Base-by-base conservation (phyloP, 495 filamentous ascomycete species). In the Xylaria bambusicola region DNA sequence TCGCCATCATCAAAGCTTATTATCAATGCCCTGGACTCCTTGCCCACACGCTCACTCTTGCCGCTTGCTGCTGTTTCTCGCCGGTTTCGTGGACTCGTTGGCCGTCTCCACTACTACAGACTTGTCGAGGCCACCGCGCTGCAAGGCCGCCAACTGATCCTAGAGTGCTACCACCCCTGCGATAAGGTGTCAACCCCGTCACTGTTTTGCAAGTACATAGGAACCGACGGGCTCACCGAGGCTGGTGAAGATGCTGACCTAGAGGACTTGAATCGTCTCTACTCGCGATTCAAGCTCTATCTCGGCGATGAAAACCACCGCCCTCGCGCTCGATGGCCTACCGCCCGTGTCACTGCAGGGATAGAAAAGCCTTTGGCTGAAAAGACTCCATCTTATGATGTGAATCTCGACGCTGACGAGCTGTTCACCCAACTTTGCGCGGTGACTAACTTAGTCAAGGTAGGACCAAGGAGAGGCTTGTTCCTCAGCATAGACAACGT, bases 91-190 rank as follows among this genome's bases (percentile, higher is more conserved):
- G 80, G 83, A 48, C 68, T 90, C 13, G 80, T 88, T 46, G 75
- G 87, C n/a, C 84, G 85, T 49, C 80, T 93, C 44, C 70, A 92
- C 21, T 84, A 88, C 61, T 72, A 80, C 24, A 85, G 90, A 42
- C 79, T 93, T 15, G 71, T 84, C 33, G 62, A 77, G 18, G 82
- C 84, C 23, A 77, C 84, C 3, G 71, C 77, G 8, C 73, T 87
- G 15, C 71, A 80, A 17, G 82, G 85, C 53, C 84, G 87, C 67
- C 77, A 83, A 40, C 71, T 92, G 26, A 84, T 92, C 18, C 80
- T 94, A 13, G 88, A 92, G 76, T 90, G 87, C 74, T 92, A 86
- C 66, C 88, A 88, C 61, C 90, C 90, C 0, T 83, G 76, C 60
- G 83, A 81, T n/a, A 87, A 84, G 68, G 73, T 88, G 27, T 84